phyloP scores from a whole-genome alignment of 805 yeast species.

The Hanseniaspora opuntiae region DNA sequence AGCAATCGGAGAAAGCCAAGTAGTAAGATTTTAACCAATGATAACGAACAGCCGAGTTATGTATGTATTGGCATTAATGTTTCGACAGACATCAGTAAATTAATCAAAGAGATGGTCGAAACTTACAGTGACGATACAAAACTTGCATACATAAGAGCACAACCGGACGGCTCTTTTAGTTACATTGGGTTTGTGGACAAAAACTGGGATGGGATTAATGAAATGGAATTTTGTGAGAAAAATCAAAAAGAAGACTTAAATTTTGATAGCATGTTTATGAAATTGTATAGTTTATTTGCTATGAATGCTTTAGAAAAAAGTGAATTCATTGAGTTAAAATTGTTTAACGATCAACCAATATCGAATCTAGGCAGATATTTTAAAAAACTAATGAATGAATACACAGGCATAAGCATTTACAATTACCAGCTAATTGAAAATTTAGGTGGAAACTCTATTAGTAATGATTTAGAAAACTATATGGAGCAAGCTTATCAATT shows the following conservation, averaged over 20 bases:
- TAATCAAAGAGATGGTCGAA: constrained; percentile 22
- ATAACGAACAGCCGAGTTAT: background rate
- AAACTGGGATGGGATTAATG: constrained; percentile 39
- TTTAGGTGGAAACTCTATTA: background rate
- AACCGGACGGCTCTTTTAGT: constrained; percentile 27
- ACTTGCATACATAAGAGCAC: constrained; percentile 37
- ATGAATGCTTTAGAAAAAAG: constrained; percentile 7
- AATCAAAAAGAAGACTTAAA: background rate
- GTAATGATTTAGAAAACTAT: background rate
- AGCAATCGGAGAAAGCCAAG: background rate
- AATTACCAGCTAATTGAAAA: background rate
- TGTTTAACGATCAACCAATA: constrained; percentile 4
- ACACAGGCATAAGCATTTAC: background rate
- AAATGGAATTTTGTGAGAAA: constrained; percentile 17
- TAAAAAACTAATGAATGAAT: background rate
- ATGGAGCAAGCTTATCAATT: constrained; percentile 5
- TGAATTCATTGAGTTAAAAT: background rate
- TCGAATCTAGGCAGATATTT: background rate
- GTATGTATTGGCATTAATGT: constrained; percentile 13
- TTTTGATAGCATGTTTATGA: background rate
- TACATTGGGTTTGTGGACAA: constrained; percentile 35
- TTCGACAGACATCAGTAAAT: constrained; percentile 19
- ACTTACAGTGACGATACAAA: constrained; percentile 29
- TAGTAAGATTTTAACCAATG: background rate
- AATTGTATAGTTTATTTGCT: background rate